Evolutionary conservation across 768 basidiomycete species (phyloP).

Genomic region (Mycena maculata): DNA sequence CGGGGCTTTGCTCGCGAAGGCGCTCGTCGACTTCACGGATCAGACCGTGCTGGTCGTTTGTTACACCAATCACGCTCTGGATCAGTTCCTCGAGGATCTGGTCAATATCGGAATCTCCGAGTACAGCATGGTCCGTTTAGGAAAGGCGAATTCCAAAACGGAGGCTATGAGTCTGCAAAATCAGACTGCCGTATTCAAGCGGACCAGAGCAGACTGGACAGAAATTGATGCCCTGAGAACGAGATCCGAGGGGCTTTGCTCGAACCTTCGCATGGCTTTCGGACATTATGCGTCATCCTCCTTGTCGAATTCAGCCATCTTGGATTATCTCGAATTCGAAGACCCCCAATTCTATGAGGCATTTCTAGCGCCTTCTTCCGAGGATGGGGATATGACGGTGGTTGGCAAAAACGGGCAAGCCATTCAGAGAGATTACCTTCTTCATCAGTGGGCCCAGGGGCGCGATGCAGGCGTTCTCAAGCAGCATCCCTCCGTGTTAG

Average conservation of each 20-base stretch:
- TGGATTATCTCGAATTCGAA: conserved; percentile 65
- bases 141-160: conserved; percentile 62
- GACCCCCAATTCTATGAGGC: conserved; percentile 56
- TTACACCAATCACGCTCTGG: conserved; percentile 80
- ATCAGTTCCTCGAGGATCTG: conserved; percentile 74
- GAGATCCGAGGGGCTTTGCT: conserved; percentile 37
- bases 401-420: conserved; percentile 54
- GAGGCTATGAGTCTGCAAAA: conserved; percentile 57
- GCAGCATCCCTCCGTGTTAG: background rate
- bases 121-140: conserved; percentile 63
- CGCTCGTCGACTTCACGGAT: conserved; percentile 58
- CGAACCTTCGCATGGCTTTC: conserved; percentile 32
- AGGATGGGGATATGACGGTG: conserved; percentile 55
- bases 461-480: conserved; percentile 56
- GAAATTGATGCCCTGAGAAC: conserved; percentile 38
- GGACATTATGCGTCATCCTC: background rate
- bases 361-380: conserved; percentile 52
- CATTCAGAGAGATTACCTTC: conserved; percentile 53
- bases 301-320: conserved; percentile 42
- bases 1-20: conserved; percentile 72
- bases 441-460: conserved; percentile 60
- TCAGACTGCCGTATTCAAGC: conserved; percentile 40
- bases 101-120: conserved; percentile 66
- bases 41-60: conserved; percentile 74
- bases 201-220: conserved; percentile 49